Evolutionary conservation across 352 stramenopile genomes (phyloP).

Genomic region (Globisporangium orthogonon): DNA sequence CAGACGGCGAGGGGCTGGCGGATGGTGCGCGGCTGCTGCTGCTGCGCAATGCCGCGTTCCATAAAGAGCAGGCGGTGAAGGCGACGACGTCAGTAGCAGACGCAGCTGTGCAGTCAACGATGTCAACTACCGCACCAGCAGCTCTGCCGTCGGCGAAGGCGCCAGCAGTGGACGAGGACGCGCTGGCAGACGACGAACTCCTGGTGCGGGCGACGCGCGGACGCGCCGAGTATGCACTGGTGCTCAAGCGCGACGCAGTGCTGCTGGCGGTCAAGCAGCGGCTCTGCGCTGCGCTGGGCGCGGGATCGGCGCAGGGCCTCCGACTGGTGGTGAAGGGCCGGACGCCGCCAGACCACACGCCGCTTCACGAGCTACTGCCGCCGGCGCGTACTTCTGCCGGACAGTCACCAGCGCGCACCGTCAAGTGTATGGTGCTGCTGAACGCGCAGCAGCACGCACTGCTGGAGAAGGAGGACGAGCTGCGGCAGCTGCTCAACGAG

Average conservation of each 20-base stretch:
- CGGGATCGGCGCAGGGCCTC: constrained; percentile 25
- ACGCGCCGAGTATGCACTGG: constrained; percentile 52
- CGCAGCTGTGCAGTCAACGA: too few species aligned
- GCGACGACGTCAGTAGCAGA: background rate
- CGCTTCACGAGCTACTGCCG: constrained; percentile 15
- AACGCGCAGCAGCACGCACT: constrained; percentile 51
- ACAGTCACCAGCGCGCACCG: constrained; percentile 14
- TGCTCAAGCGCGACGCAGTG: constrained; percentile 20
- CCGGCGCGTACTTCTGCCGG: background rate
- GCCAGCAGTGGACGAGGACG: constrained; percentile 23
- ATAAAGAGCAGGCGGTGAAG: constrained; percentile 11
- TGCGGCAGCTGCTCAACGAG: constrained; percentile 56
- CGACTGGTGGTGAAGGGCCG: constrained; percentile 63
- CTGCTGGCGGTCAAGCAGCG: constrained; percentile 45
- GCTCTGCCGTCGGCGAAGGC: background rate
- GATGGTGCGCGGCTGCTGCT: constrained; percentile 13
- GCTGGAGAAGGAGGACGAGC: constrained; percentile 57
- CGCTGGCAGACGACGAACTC: constrained; percentile 34
- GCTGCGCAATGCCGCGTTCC: constrained; percentile 27
- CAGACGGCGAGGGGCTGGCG: constrained; percentile 9
- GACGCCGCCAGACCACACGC: constrained; percentile 31
- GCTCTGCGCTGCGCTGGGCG: constrained; percentile 35
- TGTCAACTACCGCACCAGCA: too few species aligned
- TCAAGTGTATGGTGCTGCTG: constrained; percentile 75
- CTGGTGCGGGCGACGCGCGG: constrained; percentile 48